Conservation (phyloP, 2,329 filamentous ascomycete species). For the Curvularia sp. region DNA sequence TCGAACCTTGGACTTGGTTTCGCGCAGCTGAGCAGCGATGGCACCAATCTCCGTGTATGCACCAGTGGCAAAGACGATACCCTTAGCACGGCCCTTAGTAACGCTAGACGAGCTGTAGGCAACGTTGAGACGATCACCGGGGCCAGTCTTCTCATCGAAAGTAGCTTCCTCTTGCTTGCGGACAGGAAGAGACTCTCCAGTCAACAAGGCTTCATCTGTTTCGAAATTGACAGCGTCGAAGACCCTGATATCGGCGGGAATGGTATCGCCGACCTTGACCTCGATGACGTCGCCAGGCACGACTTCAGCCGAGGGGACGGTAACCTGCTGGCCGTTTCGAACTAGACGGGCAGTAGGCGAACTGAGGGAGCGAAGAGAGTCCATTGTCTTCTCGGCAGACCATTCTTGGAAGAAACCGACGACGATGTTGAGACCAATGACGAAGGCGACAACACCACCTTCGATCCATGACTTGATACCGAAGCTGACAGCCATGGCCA, state of each 20-base stretch:
- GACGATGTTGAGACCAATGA: conserved; percentile 55
- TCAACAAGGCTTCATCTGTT: conserved; percentile 74
- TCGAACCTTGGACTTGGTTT: conserved; percentile 51
- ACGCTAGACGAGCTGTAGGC: conserved; percentile 63
- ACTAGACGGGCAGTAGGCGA: conserved; percentile 57
- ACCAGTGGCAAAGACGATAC: conserved; percentile 71
- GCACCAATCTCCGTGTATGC: conserved; percentile 77
- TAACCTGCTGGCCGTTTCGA: conserved; percentile 61
- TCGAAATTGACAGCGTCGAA: conserved; percentile 75
- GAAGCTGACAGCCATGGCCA: conserved; percentile 59
- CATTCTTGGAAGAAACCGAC: conserved; percentile 58
- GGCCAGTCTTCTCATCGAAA: conserved; percentile 62
- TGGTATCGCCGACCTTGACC: conserved; percentile 68
- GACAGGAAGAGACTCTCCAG: conserved; percentile 73
- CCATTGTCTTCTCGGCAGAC: conserved; percentile 58
- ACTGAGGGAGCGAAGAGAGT: conserved; percentile 54
- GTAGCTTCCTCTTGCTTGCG: conserved; percentile 65
- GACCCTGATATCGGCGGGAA: conserved; percentile 68
- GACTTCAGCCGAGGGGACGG: conserved; percentile 63
- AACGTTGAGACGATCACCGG: conserved; percentile 73
- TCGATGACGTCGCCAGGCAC: conserved; percentile 72
- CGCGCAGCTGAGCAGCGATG: conserved; percentile 72
- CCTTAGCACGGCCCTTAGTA: conserved; percentile 65
- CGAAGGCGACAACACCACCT: conserved; percentile 56
- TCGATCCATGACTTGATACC: conserved; percentile 58